phyloP scores from a whole-genome alignment of 345 rosid genomes.

The Luvunga scandens region DNA sequence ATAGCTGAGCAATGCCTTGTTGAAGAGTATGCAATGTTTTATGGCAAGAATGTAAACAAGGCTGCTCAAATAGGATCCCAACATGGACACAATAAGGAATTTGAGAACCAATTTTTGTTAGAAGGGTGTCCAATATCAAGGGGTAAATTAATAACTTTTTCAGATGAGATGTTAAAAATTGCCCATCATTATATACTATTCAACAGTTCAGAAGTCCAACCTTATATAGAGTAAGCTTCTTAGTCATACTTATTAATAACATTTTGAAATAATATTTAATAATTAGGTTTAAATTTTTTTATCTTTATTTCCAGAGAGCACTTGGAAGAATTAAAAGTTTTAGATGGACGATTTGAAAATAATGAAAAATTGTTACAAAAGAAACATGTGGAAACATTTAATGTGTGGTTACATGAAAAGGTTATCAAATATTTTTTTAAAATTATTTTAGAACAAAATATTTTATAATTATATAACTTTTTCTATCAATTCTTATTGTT shows the following conservation, averaged over 20 bases:
- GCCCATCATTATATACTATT: background rate
- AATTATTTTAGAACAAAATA: too few species aligned
- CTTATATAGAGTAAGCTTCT: background rate
- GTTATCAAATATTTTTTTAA: too few species aligned
- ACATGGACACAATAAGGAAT: background rate
- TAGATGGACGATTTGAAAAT: too few species aligned
- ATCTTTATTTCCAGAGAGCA: too few species aligned
- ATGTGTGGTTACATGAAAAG: too few species aligned
- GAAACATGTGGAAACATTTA: too few species aligned
- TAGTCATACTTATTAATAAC: background rate
- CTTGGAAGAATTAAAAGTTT: too few species aligned
- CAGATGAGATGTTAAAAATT: background rate
- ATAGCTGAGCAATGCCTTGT: background rate
- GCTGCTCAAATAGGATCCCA: background rate
- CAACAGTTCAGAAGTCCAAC: background rate
- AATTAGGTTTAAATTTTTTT: background rate
- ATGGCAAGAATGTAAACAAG: background rate
- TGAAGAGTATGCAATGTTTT: background rate
- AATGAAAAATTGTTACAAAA: too few species aligned
- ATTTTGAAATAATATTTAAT: background rate
- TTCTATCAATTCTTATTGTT: background rate
- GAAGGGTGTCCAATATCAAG: background rate
- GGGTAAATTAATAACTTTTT: too few species aligned
- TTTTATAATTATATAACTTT: too few species aligned
- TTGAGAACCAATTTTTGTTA: background rate